These are phyloP conservation scores for Salicornia ramosissima DNA, from an alignment of 148 eudicot genomes.

Conservation along the genomic window DNA sequence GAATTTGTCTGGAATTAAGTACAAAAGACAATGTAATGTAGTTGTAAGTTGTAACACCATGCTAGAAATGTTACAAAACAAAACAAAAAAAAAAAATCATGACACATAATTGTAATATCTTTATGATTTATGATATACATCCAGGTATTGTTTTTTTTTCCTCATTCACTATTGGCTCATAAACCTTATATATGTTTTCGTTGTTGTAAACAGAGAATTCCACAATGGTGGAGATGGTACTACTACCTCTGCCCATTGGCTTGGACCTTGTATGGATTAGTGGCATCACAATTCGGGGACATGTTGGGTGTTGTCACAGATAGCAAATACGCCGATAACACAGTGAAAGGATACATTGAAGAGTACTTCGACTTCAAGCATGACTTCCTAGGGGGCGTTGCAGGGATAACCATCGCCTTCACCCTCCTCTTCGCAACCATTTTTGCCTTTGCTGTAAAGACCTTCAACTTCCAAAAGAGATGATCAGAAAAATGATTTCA, in stretches of 20 bases:
- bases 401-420: constrained; percentile 39
- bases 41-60: no score
- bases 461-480: constrained; percentile 72
- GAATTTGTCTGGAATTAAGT: no score
- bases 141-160: no score
- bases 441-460: constrained; percentile 57
- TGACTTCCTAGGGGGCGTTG: constrained; percentile 49
- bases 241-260: constrained; percentile 56
- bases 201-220: constrained; percentile 42
- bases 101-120: no score
- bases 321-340: neutral
- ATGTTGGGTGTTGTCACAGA: constrained; percentile 6
- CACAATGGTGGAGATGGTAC: constrained; percentile 84
- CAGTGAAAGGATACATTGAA: constrained; percentile 37
- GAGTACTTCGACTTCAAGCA: constrained; percentile 50
- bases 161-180: no score
- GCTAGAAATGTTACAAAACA: no score
- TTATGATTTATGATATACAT: no score
- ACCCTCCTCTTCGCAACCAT: constrained; percentile 40
- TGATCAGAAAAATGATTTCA: constrained; percentile 9
- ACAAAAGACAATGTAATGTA: no score
- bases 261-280: constrained; percentile 66
- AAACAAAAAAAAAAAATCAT: neutral
- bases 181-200: neutral
- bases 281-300: constrained; percentile 66